Conservation (phyloP, 805 yeast genomes). For the Teunomyces cretensis region DNA sequence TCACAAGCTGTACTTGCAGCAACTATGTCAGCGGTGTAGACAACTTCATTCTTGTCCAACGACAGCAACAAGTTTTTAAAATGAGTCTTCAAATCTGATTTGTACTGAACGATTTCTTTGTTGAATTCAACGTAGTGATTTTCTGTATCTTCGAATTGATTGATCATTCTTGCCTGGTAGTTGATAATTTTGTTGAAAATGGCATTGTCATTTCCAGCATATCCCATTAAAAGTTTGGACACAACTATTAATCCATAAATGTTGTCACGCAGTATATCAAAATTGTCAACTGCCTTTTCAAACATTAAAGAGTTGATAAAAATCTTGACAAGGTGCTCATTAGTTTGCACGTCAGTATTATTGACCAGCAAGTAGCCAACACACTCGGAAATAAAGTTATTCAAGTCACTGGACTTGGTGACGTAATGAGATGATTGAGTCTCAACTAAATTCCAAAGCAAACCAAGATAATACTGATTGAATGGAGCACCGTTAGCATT, state of each 20-base stretch:
- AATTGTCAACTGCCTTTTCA: conserved; percentile 21
- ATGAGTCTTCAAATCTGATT: conserved; percentile 5
- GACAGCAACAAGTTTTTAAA: conserved; percentile 12
- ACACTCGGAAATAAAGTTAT: conserved; percentile 32
- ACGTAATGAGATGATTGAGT: conserved; percentile 28
- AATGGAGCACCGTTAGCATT: conserved; percentile 16
- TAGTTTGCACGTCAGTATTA: conserved; percentile 7
- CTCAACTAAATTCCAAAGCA: conserved; percentile 35
- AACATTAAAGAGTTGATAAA: conserved; percentile 33
- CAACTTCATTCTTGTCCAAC: conserved; percentile 1
- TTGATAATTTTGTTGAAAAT: conserved; percentile 21
- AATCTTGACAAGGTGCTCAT: conserved; percentile 8
- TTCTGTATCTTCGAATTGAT: conserved; percentile 40
- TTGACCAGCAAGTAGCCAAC: conserved; percentile 18
- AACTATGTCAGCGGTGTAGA: conserved; percentile 12
- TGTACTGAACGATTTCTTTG: conserved; percentile 11
- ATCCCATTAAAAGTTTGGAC: conserved; percentile 21
- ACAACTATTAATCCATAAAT: conserved; percentile 30
- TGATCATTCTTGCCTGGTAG: conserved; percentile 29
- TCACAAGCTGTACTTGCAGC: conserved; percentile 11
- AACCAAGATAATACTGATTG: conserved; percentile 28
- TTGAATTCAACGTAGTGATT: conserved; percentile 33
- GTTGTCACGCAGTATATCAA: conserved; percentile 29
- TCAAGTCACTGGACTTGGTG: conserved; percentile 18
- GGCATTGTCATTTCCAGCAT: conserved; percentile 8